Evolutionary conservation across 2,329 filamentous ascomycete genomes (phyloP).

Genomic region (Amphichorda felina): DNA sequence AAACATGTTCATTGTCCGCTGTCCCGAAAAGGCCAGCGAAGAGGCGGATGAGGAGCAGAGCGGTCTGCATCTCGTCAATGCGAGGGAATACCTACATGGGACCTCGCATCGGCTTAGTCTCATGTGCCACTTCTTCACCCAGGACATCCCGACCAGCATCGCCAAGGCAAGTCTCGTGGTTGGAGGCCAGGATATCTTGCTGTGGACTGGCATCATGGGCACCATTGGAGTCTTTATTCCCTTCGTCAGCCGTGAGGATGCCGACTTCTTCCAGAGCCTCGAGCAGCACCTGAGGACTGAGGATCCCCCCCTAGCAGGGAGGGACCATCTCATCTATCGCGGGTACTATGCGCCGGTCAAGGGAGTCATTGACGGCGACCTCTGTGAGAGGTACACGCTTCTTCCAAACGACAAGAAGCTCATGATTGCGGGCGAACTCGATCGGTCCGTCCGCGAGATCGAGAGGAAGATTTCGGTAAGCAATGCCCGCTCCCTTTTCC

Average conservation of each 20-base stretch:
- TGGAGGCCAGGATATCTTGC: slow-evolving; percentile 78
- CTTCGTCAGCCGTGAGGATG: slow-evolving; percentile 82
- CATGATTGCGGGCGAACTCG: slow-evolving; percentile 87
- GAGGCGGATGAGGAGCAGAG: slow-evolving; percentile 88
- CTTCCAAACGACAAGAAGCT: slow-evolving; percentile 82
- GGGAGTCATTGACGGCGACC: slow-evolving; percentile 90
- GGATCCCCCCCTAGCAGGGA: slow-evolving; percentile 76
- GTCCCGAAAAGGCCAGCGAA: slow-evolving; percentile 72
- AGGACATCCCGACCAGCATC: slow-evolving; percentile 86
- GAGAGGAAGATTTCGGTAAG: slow-evolving; percentile 81
- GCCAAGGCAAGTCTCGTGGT: slow-evolving; percentile 83
- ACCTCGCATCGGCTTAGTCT: slow-evolving; percentile 74
- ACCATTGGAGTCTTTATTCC: slow-evolving; percentile 90
- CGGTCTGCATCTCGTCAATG: slow-evolving; percentile 82
- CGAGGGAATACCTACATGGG: slow-evolving; percentile 81
- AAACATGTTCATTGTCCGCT: slow-evolving; percentile 87
- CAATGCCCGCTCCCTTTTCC: slow-evolving; percentile 4
- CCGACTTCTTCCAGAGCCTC: slow-evolving; percentile 93
- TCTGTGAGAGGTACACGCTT: slow-evolving; percentile 84
- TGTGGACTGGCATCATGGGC: slow-evolving; percentile 92
- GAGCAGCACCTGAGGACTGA: slow-evolving; percentile 81
- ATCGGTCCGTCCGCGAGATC: slow-evolving; percentile 83
- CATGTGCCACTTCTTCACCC: slow-evolving; percentile 79
- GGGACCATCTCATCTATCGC: slow-evolving; percentile 92
- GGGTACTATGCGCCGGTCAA: slow-evolving; percentile 96